Evolutionary conservation across 805 yeast species (phyloP), one percentile per base, ranked within the genome.

Genomic region (Barnettozyma sp.): DNA sequence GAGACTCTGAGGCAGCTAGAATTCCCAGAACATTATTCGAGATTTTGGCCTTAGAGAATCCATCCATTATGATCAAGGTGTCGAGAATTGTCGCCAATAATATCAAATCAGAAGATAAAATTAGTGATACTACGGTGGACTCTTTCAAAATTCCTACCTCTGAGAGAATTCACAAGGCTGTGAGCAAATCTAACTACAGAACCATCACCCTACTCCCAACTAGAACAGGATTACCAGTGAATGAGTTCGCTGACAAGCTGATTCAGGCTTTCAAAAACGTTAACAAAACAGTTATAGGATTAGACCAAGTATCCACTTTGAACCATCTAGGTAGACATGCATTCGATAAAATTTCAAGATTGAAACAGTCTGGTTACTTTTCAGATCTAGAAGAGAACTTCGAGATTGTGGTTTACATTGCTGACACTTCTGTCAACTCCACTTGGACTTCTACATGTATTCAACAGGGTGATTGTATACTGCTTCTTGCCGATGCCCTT

Each of bases 1-100:
- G 98, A 52, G 97, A 90, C 46, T 82, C 97, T 0, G 98, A 92
- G 57, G 67, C 90, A 20, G 97, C 95, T 0, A 70, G 96, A 54
- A 83, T 90, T 36, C 97, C 98, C 12, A 73, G 95, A 60, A 74
- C 87, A 0, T 65, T 92, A 35, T 88, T 92, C 58, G 96, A 88
- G 46, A 72, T 82, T 53, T 65, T 90, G 22, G 86, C 95, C 0
- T 57, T 82, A 30, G 83, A 80, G 44, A 81, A 84, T 51, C 97
- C 98, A 2, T 74, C 94, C 1, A 80, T 90, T 24, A 85, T 94
- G 78, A 82, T 92, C 39, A 82, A 85, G 52, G 87, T 90, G 4
- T 79, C 95, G 0, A 63, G 95, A 55, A 71, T 87, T 41, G 94
- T 90, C 8, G 97, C 97, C 0, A 66, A 70, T 17, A 73, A 73